Base-by-base conservation (phyloP, 768 basidiomycete species). In the Boletus rubroflammeus region DNA sequence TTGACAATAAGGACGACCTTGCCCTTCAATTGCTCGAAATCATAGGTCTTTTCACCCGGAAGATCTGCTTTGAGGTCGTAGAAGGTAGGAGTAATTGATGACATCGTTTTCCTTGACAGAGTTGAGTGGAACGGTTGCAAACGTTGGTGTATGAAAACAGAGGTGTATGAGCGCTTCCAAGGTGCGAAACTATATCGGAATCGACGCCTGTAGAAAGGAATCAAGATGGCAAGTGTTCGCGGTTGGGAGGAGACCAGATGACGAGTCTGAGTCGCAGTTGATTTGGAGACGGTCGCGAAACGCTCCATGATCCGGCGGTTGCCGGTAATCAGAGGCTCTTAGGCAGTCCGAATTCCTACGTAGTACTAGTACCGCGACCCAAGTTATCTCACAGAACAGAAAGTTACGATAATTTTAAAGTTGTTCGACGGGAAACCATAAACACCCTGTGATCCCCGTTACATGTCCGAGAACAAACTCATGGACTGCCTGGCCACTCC, bases 1-100 rank as follows among this genome's bases (percentile, higher is more conserved):
- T 92, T 93, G 50, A 91, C 88, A 53, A 93, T 75, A 38, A 92
- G 76, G 36, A 90, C 86, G 17, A 85, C 82, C 69, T 89, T 90
- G 39, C 86, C 90, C 66, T 84, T 84, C 58, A 92, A 71, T 51
- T 88, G 75, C 7, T 79, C 76, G 60, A 92, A 90, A 56, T 84
- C 78, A 54, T 77, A 87, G 9, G 70, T 66, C 57, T 82, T 73
- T 28, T 75, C 79, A 35, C 73, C 73, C 1, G 87, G 85, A 28
- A 80, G 72, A 36, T 83, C 81, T 19, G 86, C 82, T 63, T 86
- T 86, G 62, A 91, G 77, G 45, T 79, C 78, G 69, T 90, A 82
- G 72, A 91, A 91, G 13, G 73, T 65, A 23, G 63, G 1, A 3
- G 76, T 62, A 9, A 62, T 53, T 1, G 67, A 48, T 3, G 62